A percentile compares a stretch with the other conserved stretches of the same genome.
Conservation (phyloP, 768 basidiomycete species). For the Rhodocollybia butyracea region DNA sequence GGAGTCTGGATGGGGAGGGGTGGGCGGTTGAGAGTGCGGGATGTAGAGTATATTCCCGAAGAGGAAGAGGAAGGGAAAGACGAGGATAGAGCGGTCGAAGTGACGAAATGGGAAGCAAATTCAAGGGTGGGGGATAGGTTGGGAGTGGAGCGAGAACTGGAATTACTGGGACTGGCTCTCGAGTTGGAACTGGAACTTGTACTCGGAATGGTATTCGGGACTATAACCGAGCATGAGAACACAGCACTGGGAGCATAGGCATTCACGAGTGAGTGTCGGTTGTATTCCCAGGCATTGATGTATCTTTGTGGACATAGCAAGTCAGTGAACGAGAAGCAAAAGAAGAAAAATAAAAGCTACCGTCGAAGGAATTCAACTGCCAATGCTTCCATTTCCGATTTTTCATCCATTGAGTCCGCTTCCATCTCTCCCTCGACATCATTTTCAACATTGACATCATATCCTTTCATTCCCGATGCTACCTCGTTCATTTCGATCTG, state of each 20-base stretch:
- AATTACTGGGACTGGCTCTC: too few species aligned
- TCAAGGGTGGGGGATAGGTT: not conserved
- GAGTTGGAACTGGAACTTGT: too few species aligned
- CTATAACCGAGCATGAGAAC: not conserved
- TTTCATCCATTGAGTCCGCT: not conserved
- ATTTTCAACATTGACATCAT: too few species aligned
- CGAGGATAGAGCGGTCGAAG: not conserved
- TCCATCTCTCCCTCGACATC: too few species aligned
- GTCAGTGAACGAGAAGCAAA: not conserved
- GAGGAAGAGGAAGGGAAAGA: not conserved
- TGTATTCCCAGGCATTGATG: slow-evolving; percentile 1
- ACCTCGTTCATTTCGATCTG: too few species aligned
- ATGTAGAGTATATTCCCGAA: not conserved
- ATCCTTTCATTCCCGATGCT: too few species aligned
- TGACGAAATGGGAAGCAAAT: slow-evolving; percentile 2
- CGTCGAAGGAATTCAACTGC: not conserved
- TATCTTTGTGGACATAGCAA: not conserved
- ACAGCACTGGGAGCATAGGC: not conserved
- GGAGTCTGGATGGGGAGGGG: slow-evolving; percentile 2
- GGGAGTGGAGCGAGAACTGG: not conserved
- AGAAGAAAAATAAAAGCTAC: not conserved
- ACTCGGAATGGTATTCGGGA: not conserved
- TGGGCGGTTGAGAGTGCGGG: not conserved
- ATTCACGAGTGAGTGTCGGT: not conserved
- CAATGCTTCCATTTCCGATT: not conserved